These are phyloP conservation scores for Sugiyamaella floridensis DNA, from an alignment of 805 yeast genomes.

Conservation along the genomic window DNA sequence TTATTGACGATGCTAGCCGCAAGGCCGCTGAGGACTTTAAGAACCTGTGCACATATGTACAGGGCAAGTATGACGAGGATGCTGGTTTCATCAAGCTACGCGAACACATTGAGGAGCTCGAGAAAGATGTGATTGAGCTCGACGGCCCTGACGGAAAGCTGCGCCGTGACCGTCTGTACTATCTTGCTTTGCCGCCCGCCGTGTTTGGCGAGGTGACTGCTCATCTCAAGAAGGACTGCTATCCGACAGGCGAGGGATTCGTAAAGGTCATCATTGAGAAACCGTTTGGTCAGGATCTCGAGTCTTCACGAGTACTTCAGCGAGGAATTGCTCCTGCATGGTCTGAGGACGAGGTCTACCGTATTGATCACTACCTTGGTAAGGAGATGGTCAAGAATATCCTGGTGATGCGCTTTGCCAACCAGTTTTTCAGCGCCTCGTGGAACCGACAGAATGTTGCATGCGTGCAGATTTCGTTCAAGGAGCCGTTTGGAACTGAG, in stretches of 20 bases:
- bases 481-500: conserved; percentile 98
- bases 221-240: conserved; percentile 60
- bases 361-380: conserved; percentile 97
- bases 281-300: conserved; percentile 93
- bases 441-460: conserved; percentile 80
- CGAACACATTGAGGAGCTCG: conserved; percentile 51
- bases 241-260: conserved; percentile 55
- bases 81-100: conserved; percentile 64
- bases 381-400: conserved; percentile 97
- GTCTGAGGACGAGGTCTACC: conserved; percentile 82
- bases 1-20: conserved; percentile 39
- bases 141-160: conserved; percentile 28
- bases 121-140: conserved; percentile 35
- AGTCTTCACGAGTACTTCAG: conserved; percentile 71
- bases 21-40: conserved; percentile 53
- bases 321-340: conserved; percentile 73
- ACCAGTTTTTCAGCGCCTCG: conserved; percentile 75
- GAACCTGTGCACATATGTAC: conserved; percentile 55
- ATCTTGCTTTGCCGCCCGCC: conserved; percentile 91
- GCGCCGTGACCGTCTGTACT: conserved; percentile 70
- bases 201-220: conserved; percentile 76
- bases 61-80: conserved; percentile 73
- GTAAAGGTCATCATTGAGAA: conserved; percentile 88
- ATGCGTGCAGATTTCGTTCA: conserved; percentile 82
- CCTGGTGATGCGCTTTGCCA: conserved; percentile 82